Base-by-base conservation (phyloP, 345 rosid species). In the Euphorbia peplus region DNA sequence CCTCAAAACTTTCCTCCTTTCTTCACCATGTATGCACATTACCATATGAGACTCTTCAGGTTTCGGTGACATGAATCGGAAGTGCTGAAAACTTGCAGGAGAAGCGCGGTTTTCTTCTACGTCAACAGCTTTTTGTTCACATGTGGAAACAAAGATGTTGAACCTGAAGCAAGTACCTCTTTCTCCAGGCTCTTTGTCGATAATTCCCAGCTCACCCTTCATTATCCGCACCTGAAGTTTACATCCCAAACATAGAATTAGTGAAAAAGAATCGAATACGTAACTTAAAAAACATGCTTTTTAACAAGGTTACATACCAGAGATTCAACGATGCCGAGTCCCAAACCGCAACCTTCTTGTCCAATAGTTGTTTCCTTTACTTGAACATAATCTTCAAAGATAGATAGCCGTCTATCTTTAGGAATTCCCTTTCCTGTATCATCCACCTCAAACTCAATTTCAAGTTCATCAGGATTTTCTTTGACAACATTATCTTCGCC, bases 271-370 rank as follows among this genome's bases (percentile, higher is more conserved):
- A 44, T 19, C 47, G 0, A 39, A 32, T 32, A 32, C 37, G 3
- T 9, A 29, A 11, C 15, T n/a, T n/a, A n/a, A n/a, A 53, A 51
- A 5, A 13, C n/a, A n/a, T n/a, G n/a, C n/a, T n/a, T n/a, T n/a
- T n/a, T n/a, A n/a, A n/a, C 2, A 7, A 70, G 13, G 32, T 28
- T 39, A 39, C 75, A 51, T 70, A 76, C 83, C 73, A 76, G 62
- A 24, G 80, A 76, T 56, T 80, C 80, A 63, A 80, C 83, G 28
- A 76, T 80, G 42, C 80, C 80, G 10, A 80, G 83, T 64, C 83
- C 80, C 50, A 80, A 63, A 19, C 80, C 80, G 16, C 39, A 48
- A 54, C 83, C 83, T 73, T 73, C 80, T 35, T 76, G 83, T 22
- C 73, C 76, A 21, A 59, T 37, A 25, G 78, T 53, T 19, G 75